These are phyloP conservation scores for Globisporangium abappressorium DNA, from an alignment of 352 stramenopile genomes.

Conservation along the genomic window DNA sequence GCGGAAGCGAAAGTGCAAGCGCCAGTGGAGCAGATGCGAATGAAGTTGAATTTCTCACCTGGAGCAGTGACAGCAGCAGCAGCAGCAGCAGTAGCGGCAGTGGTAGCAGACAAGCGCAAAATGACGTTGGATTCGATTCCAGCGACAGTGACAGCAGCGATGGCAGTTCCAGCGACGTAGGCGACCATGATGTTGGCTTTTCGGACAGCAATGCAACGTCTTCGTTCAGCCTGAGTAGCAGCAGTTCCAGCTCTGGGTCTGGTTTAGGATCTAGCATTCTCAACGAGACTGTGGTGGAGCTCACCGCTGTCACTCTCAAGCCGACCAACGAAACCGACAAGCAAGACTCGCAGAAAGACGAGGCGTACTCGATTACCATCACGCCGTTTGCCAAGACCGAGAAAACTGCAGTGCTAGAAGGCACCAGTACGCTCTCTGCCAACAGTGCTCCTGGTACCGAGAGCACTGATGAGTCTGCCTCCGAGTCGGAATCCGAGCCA, in stretches of 20 bases:
- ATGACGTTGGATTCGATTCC: background rate
- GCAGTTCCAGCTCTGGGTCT: background rate
- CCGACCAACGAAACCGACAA: background rate
- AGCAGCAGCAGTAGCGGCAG: background rate
- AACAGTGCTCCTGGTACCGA: background rate
- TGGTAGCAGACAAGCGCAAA: background rate
- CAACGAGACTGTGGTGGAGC: background rate
- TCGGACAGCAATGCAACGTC: background rate
- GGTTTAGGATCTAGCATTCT: background rate
- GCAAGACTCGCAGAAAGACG: background rate
- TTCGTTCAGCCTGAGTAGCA: background rate
- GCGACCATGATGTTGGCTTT: background rate
- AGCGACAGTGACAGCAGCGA: background rate
- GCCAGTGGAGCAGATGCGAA: background rate
- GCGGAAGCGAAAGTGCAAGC: background rate
- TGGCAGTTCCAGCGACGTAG: background rate
- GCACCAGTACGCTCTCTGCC: background rate
- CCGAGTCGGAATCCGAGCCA: background rate
- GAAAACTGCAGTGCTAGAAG: background rate
- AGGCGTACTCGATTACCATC: conserved; percentile 1
- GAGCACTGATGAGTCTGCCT: background rate
- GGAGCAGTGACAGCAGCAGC: conserved; percentile 1
- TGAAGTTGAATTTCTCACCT: background rate
- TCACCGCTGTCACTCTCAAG: background rate
- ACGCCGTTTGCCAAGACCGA: background rate